Conservation (phyloP, 345 rosid species). For the Euphorbia pulcherrima region DNA sequence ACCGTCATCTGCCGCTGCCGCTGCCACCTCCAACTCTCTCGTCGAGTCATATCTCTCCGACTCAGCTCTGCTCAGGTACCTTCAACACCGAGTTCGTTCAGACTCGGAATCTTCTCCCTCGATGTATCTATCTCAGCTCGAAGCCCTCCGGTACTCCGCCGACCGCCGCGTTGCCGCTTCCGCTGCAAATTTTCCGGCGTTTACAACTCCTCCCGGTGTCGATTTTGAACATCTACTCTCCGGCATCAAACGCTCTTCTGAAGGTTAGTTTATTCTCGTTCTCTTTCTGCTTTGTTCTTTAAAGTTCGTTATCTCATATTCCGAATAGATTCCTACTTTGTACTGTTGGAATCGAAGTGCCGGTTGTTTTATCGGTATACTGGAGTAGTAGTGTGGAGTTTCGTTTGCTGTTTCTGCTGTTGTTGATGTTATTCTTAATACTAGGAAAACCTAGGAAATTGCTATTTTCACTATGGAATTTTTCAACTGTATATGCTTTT, state of each 20-base stretch:
- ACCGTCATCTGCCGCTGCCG: background rate
- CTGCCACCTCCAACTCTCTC: background rate
- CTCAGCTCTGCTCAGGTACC: background rate
- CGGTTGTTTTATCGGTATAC: background rate
- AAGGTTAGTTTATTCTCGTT: constrained; percentile 32
- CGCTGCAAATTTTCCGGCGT: constrained; percentile 12
- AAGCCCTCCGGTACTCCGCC: constrained; percentile 17
- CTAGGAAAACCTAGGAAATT: background rate
- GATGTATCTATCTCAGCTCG: constrained; percentile 16
- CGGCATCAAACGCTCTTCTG: constrained; percentile 55
- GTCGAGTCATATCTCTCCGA: constrained; percentile 1
- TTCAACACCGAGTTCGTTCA: background rate
- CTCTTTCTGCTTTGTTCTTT: background rate
- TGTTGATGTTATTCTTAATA: background rate
- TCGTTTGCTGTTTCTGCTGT: background rate
- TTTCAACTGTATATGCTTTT: background rate
- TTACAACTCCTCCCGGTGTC: constrained; percentile 35
- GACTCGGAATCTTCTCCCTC: constrained; percentile 25
- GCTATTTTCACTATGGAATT: background rate
- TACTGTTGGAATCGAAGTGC: background rate
- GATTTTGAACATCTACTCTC: constrained; percentile 43
- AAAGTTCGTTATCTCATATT: background rate
- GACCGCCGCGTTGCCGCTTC: constrained; percentile 13
- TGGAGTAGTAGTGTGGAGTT: background rate
- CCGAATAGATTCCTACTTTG: too few species aligned